phyloP scores from a whole-genome alignment of 768 basidiomycete species.

The Boletus sp. region DNA sequence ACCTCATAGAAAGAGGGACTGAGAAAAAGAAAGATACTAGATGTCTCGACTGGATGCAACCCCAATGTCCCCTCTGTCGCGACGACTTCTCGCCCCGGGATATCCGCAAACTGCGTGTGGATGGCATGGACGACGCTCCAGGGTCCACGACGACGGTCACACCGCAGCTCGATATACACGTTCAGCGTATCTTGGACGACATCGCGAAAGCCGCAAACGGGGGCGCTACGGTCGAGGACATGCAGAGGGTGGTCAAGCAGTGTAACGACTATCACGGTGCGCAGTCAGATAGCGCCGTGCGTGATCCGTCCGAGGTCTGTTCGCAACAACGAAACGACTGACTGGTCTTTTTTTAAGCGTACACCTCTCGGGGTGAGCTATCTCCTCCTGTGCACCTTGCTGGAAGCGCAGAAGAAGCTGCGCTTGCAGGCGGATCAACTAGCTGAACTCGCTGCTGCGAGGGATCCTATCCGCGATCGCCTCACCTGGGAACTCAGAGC shows the following conservation, averaged over 20 bases:
- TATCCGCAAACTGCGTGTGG: slow-evolving; percentile 4
- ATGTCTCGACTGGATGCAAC: slow-evolving; percentile 6
- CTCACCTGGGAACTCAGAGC: neutral
- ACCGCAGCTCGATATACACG: neutral
- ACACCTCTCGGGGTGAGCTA: neutral
- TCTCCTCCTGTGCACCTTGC: neutral
- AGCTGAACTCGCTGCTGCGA: neutral
- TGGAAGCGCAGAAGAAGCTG: neutral
- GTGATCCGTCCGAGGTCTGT: neutral
- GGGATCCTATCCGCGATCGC: neutral
- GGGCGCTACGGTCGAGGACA: slow-evolving; percentile 4
- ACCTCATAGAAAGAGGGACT: neutral
- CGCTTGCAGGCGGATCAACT: neutral
- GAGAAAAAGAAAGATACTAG: neutral
- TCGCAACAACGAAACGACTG: neutral
- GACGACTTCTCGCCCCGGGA: neutral
- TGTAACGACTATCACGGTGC: neutral
- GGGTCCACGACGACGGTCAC: neutral
- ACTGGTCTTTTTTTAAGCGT: neutral
- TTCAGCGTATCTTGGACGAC: neutral
- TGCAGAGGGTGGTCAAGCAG: neutral
- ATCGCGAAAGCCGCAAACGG: neutral
- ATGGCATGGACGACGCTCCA: neutral
- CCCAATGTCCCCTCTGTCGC: slow-evolving; percentile 13
- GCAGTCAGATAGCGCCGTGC: neutral